These are phyloP conservation scores for Hemerocallis citrina DNA, from an alignment of 106 monocot genomes.

Conservation along the genomic window DNA sequence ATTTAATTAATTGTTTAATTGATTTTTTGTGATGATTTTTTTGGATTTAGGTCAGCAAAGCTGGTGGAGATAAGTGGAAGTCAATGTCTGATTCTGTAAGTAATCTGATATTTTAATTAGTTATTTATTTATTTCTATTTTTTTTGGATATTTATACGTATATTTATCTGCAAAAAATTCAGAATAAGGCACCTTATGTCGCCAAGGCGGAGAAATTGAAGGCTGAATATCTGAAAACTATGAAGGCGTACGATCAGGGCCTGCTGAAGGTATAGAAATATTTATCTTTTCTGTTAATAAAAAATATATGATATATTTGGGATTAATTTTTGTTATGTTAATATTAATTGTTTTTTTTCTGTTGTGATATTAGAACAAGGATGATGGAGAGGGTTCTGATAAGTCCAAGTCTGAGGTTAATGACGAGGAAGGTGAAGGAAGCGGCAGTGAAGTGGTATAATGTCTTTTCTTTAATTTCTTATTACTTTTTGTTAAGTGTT, in stretches of 20 bases:
- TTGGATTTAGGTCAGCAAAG: constrained; percentile 49
- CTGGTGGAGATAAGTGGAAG: constrained; percentile 48
- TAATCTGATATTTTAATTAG: neutral
- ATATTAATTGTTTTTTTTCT: too few relatives aligned
- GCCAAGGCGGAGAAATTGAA: constrained; percentile 63
- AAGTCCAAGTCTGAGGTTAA: constrained; percentile 84
- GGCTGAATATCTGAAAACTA: constrained; percentile 46
- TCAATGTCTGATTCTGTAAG: constrained; percentile 31
- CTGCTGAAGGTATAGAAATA: constrained; percentile 17
- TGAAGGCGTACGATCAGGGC: constrained; percentile 40
- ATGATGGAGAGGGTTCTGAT: constrained; percentile 63
- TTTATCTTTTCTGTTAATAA: neutral
- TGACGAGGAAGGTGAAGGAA: constrained; percentile 47
- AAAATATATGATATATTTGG: neutral
- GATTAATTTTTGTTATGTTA: neutral
- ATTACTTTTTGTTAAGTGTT: too few relatives aligned
- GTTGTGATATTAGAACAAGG: constrained; percentile 9
- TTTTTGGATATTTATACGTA: neutral
- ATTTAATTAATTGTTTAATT: neutral
- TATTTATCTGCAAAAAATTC: neutral
- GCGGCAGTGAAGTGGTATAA: too few relatives aligned
- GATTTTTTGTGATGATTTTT: neutral
- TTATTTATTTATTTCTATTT: too few relatives aligned
- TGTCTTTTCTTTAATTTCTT: too few relatives aligned
- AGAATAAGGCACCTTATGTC: constrained; percentile 71